Base-by-base conservation (phyloP, 805 yeast genomes). In the Nakazawaea ambrosiae region DNA sequence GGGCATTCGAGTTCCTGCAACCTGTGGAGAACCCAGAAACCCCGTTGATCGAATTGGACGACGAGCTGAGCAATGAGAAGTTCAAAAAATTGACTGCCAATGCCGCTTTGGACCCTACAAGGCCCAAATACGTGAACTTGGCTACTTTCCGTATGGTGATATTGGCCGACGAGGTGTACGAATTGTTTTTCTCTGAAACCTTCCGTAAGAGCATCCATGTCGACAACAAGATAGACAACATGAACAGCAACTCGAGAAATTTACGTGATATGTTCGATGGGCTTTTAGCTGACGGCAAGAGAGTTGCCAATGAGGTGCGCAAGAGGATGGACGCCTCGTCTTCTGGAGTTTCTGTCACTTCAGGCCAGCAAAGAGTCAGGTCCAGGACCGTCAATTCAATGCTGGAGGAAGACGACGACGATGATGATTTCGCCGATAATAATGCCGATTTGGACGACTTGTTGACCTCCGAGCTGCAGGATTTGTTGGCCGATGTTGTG, bases 91-190 rank as follows among this genome's bases (percentile, higher is more conserved):
- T 74, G 30, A 66, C 66, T 20, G 87, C 86, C 34, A 87, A 88
- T 52, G 85, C 77, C 4, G 96, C 95, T 0, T 61, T 87, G 27
- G 85, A 87, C 52, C 96, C 96, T 3, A 68, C 73, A 23, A 73
- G 79, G 23, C 95, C 95, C 1, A 76, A 81, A 8, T 75, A 63
- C 41, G 68, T 89, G 36, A 84, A 82, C 37, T 63, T 87, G 14
- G 86, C 97, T 0, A 88, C 96, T 0, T 90, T 90, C 61, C 66
- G 97, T 44, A 90, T 90, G 98, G 94, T 92, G 1, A 63, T 92
- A 5, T 64, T 90, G 5, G 97, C 97, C 0, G 96, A 89, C 55
- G 97, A 88, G 51, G 84, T 96, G 0, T 82, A 87, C 48, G 97
- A 92, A 56, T 65, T 82, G 28, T 76, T 90, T 44, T 92, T 92